These are phyloP conservation scores for Neurospora sp. DNA, from an alignment of 495 filamentous ascomycete genomes.

Conservation along the genomic window DNA sequence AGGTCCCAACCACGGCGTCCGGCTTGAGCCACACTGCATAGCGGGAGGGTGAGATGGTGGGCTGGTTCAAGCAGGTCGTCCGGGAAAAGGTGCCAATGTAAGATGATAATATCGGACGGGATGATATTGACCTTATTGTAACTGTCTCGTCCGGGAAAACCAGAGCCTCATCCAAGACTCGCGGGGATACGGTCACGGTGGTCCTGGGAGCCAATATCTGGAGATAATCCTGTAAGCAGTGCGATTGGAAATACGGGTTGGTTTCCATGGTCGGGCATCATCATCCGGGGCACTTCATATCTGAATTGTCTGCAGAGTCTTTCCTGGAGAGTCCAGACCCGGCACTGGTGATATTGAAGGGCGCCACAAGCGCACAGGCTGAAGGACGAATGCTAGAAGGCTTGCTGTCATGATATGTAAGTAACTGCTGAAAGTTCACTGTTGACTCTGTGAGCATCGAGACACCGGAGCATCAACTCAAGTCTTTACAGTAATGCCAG, in stretches of 20 bases:
- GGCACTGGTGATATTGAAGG: not conserved
- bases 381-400: not conserved
- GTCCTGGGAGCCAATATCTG: not conserved
- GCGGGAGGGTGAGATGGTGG: not conserved
- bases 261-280: not conserved
- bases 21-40: slow-evolving; percentile 13
- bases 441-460: not conserved
- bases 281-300: not conserved
- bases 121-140: not conserved
- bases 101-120: not conserved
- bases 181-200: not conserved
- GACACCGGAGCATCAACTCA: not conserved
- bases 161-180: not conserved
- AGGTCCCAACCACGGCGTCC: slow-evolving; percentile 4
- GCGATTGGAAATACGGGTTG: not conserved
- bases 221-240: not conserved
- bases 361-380: not conserved
- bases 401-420: not conserved
- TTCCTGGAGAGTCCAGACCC: not conserved
- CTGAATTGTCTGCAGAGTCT: not conserved
- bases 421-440: not conserved
- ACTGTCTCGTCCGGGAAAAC: not conserved
- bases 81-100: not conserved
- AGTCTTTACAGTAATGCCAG: not conserved
- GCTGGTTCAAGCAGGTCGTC: slow-evolving; percentile 3